Conservation (phyloP, 495 filamentous ascomycete species). For the Podospora pseudocomata region DNA sequence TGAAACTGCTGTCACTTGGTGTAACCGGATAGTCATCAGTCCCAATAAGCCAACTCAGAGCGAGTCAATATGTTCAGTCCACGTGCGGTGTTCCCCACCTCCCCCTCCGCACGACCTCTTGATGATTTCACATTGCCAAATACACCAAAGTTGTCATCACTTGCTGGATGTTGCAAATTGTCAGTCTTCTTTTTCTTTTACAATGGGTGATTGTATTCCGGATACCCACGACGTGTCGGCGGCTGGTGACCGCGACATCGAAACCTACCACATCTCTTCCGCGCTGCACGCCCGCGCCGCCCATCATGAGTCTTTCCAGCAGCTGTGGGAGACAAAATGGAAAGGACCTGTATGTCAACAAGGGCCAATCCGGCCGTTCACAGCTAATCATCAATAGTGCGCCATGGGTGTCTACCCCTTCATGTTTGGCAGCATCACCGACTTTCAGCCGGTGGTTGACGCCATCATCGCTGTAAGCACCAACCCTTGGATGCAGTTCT, state of each 20-base stretch:
- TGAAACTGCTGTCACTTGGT: neutral
- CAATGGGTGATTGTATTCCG: neutral
- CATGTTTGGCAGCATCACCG: slow-evolving; percentile 59
- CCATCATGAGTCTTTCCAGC: slow-evolving; percentile 64
- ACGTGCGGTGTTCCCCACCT: neutral
- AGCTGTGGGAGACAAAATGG: slow-evolving; percentile 75
- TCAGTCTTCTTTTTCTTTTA: neutral
- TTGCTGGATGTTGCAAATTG: neutral
- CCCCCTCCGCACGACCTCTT: neutral
- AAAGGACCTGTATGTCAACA: slow-evolving; percentile 51
- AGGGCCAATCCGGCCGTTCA: neutral
- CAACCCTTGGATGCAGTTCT: neutral
- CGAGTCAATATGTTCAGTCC: neutral
- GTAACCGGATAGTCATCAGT: neutral
- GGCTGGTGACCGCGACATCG: neutral
- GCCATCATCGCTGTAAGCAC: slow-evolving; percentile 40
- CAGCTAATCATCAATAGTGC: slow-evolving; percentile 13
- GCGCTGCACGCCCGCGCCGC: slow-evolving; percentile 17
- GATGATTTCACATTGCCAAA: neutral
- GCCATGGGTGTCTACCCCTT: slow-evolving; percentile 68
- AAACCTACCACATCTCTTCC: slow-evolving; percentile 20
- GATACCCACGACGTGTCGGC: neutral
- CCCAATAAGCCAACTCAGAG: neutral
- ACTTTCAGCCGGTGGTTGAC: slow-evolving; percentile 64
- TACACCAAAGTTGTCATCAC: neutral